Evolutionary conservation across 352 stramenopile species (phyloP).

Genomic region (Pythium phragmiticola): DNA sequence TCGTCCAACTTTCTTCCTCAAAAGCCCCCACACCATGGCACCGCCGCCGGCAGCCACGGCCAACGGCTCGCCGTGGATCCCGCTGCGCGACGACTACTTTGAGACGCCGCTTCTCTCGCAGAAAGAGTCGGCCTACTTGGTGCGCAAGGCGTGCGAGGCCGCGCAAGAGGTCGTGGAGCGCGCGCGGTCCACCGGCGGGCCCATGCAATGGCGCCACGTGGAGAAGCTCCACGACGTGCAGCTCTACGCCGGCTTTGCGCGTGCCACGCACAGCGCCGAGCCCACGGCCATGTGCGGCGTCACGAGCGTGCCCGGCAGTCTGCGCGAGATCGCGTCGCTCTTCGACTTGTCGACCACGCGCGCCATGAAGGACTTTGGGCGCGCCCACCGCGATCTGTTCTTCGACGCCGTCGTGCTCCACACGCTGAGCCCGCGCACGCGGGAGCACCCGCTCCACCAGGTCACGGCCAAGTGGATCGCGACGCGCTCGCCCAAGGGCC

Average conservation of each 20-base stretch:
- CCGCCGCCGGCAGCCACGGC: background rate
- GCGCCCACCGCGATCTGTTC: constrained; percentile 56
- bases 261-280: constrained; percentile 34
- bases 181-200: constrained; percentile 52
- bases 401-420: constrained; percentile 76
- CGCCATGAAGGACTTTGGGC: constrained; percentile 71
- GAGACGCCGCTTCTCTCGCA: constrained; percentile 59
- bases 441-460: constrained; percentile 78
- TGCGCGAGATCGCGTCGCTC: constrained; percentile 72
- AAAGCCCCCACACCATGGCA: background rate
- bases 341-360: constrained; percentile 65
- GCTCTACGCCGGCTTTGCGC: constrained; percentile 63
- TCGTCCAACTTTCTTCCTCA: background rate
- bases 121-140: constrained; percentile 69
- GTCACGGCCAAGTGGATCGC: constrained; percentile 85
- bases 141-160: constrained; percentile 80
- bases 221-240: constrained; percentile 79
- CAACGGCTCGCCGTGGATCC: constrained; percentile 43
- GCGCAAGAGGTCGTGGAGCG: constrained; percentile 78
- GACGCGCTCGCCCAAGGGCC: constrained; percentile 48
- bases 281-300: constrained; percentile 73
- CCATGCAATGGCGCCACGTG: constrained; percentile 72
- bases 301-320: constrained; percentile 62
- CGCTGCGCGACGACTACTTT: constrained; percentile 78
- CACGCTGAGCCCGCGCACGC: constrained; percentile 57